phyloP scores from a whole-genome alignment of 2,329 filamentous ascomycete species.

The Paracamarosporium sp. region DNA sequence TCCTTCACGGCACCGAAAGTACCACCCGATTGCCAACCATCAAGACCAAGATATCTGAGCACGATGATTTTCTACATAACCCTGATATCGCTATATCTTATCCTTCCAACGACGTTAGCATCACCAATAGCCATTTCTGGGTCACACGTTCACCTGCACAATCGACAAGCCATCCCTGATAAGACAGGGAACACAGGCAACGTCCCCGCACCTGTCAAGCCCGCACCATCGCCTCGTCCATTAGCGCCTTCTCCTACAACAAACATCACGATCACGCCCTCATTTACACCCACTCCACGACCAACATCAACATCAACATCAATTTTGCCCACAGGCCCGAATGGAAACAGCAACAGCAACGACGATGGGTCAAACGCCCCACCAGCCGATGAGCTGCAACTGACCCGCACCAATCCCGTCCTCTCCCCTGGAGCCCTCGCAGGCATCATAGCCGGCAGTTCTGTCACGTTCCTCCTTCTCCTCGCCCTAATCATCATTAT shows the following conservation, averaged over 20 bases:
- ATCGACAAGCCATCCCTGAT: conserved; percentile 33
- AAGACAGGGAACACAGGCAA: conserved; percentile 28
- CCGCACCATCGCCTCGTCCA: conserved; percentile 2
- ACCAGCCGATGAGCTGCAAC: neutral
- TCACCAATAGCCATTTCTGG: conserved; percentile 7
- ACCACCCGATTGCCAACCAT: neutral
- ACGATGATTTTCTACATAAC: conserved; percentile 11
- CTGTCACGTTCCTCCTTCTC: conserved; percentile 13
- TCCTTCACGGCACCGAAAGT: neutral
- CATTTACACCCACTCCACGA: neutral
- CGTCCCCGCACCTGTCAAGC: conserved; percentile 15
- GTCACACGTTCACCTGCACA: neutral
- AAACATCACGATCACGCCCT: neutral
- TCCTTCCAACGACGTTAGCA: conserved; percentile 10
- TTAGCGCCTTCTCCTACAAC: neutral
- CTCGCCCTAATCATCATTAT: conserved; percentile 10
- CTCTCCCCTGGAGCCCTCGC: conserved; percentile 21
- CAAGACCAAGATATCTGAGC: neutral
- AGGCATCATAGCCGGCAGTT: conserved; percentile 19
- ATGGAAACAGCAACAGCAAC: conserved; percentile 7
- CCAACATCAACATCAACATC: conserved; percentile 3
- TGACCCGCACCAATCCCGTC: conserved; percentile 3
- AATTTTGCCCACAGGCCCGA: too few species aligned
- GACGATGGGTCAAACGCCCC: too few species aligned
- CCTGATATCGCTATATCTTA: conserved; percentile 2